Conservation (phyloP, 208 protist species). For the Perkinsela sp. region DNA sequence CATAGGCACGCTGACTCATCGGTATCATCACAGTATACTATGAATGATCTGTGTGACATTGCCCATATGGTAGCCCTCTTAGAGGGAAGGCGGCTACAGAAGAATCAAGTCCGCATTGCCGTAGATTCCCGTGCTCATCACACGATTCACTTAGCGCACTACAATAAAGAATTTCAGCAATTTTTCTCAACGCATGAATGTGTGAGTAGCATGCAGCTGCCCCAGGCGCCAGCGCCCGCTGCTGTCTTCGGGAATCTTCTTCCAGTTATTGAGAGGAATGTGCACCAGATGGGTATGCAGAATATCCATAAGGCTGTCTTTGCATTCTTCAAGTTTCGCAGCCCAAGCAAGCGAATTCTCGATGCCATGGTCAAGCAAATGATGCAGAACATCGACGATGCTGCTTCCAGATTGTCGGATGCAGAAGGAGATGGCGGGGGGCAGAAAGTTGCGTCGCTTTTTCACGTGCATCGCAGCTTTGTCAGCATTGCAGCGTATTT, state of each 20-base stretch:
- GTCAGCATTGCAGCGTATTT: no score
- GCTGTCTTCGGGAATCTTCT: not conserved
- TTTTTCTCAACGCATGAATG: not conserved
- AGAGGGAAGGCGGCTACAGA: not conserved
- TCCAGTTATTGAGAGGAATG: not conserved
- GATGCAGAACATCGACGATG: not conserved
- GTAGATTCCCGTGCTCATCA: not conserved
- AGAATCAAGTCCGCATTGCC: not conserved
- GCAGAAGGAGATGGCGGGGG: not conserved
- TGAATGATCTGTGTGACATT: not conserved
- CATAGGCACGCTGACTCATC: not conserved
- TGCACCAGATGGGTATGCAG: not conserved
- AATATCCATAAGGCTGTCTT: not conserved
- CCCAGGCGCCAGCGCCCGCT: not conserved
- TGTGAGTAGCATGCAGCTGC: not conserved
- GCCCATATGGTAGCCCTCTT: not conserved
- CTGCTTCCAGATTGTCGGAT: not conserved
- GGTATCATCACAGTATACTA: not conserved
- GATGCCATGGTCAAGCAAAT: not conserved
- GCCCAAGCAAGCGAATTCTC: not conserved
- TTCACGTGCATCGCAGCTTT: no score
- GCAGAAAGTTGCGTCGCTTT: no score
- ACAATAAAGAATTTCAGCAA: not conserved
- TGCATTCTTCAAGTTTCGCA: not conserved
- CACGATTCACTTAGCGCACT: not conserved